Evolutionary conservation across 1,284 basidiomycete species (phyloP).

Genomic region (Fistulina hepatica): DNA sequence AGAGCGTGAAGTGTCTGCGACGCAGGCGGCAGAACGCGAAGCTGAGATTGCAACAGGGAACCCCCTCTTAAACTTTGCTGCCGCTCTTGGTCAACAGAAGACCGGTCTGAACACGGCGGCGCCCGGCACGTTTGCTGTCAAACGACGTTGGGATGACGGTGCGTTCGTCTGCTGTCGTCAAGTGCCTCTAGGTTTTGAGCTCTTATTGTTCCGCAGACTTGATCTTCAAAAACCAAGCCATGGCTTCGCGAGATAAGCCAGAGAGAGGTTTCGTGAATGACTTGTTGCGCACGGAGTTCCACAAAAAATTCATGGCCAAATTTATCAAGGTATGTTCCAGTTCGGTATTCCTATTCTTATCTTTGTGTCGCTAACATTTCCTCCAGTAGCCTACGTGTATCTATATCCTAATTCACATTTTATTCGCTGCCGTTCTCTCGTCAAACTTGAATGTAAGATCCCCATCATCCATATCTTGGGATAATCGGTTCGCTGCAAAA

Average conservation of each 20-base stretch:
- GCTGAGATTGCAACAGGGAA: conserved; percentile 78
- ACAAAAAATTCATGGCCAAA: conserved; percentile 75
- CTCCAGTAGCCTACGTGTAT: not conserved
- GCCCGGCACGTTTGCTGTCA: conserved; percentile 82
- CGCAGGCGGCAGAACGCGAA: conserved; percentile 61
- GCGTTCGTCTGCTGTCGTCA: conserved; percentile 15
- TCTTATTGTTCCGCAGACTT: conserved; percentile 45
- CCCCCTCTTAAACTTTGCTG: conserved; percentile 80
- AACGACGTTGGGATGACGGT: conserved; percentile 93
- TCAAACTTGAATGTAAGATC: no score
- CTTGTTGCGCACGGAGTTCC: conserved; percentile 83
- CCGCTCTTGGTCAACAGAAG: conserved; percentile 67
- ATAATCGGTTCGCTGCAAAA: no score
- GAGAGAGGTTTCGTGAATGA: conserved; percentile 88
- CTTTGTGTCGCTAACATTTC: not conserved
- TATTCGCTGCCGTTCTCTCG: no score
- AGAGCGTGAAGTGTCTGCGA: conserved; percentile 64
- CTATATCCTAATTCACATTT: not conserved
- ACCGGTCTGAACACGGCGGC: conserved; percentile 61
- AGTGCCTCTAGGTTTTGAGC: no score
- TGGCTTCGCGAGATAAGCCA: conserved; percentile 49
- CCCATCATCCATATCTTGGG: no score
- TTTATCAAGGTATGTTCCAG: conserved; percentile 56
- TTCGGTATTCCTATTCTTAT: not conserved
- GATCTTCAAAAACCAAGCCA: conserved; percentile 96